These are phyloP conservation scores for Tetracentron sinense DNA, from an alignment of 164 flowering plant species.

Conservation along the genomic window DNA sequence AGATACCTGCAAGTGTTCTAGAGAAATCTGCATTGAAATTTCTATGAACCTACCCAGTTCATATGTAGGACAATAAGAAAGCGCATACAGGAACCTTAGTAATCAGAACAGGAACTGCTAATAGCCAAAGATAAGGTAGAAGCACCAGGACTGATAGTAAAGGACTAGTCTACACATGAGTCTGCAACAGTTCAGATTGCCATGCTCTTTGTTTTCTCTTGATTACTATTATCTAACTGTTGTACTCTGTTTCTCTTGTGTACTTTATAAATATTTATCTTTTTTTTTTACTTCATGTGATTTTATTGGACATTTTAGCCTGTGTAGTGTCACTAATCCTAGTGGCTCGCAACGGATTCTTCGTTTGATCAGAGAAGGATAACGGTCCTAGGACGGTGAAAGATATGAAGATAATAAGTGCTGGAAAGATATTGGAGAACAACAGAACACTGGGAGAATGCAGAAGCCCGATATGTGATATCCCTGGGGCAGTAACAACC, in stretches of 20 bases:
- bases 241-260: background rate
- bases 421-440: constrained; percentile 79
- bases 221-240: background rate
- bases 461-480: constrained; percentile 61
- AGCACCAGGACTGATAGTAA: too few relatives aligned
- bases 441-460: constrained; percentile 74
- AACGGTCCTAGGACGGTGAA: constrained; percentile 81
- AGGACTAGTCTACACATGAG: too few relatives aligned
- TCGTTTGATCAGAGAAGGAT: constrained; percentile 61
- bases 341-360: background rate
- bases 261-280: background rate
- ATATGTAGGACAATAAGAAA: too few relatives aligned
- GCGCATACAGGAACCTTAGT: too few relatives aligned
- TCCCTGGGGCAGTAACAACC: constrained; percentile 80
- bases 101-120: too few relatives aligned
- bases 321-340: background rate
- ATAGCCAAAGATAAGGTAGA: too few relatives aligned
- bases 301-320: background rate
- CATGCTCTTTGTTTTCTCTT: background rate
- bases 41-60: too few relatives aligned
- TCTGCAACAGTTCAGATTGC: too few relatives aligned
- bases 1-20: background rate
- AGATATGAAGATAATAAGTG: constrained; percentile 75
- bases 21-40: too few relatives aligned
- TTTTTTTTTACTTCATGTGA: too few relatives aligned